phyloP scores from a whole-genome alignment of 176 grass and related monocot genomes.

The Musa troglodytarum region DNA sequence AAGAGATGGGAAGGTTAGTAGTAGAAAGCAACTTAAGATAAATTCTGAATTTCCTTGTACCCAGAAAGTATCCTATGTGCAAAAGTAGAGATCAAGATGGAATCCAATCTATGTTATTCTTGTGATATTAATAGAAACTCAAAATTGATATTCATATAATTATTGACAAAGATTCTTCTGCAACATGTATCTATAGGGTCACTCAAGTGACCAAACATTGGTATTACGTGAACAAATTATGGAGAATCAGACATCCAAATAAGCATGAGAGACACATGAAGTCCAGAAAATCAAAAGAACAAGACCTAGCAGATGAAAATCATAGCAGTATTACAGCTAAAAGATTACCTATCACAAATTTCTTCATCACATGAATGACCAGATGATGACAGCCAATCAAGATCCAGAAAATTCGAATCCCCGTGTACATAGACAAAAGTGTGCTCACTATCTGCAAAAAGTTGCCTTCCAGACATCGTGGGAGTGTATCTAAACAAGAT shows the following conservation, averaged over 20 bases:
- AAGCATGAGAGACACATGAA: not conserved
- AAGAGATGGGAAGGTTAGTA: not conserved
- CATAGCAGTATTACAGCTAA: not conserved
- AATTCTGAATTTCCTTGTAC: not conserved
- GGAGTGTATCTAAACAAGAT: slow-evolving; percentile 10
- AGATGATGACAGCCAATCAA: slow-evolving; percentile 25
- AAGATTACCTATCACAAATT: slow-evolving; percentile 16
- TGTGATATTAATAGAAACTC: too few species aligned
- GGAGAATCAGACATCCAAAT: not conserved
- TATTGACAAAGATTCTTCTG: too few species aligned
- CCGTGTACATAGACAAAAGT: slow-evolving; percentile 21
- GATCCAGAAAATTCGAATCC: slow-evolving; percentile 22
- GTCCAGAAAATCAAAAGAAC: too few species aligned
- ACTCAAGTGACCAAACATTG: too few species aligned
- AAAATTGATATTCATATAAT: too few species aligned
- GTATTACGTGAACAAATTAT: not conserved
- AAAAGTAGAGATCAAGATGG: not conserved
- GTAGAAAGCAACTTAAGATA: not conserved
- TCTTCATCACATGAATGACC: slow-evolving; percentile 24
- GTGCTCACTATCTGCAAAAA: slow-evolving; percentile 12
- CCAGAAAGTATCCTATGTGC: not conserved
- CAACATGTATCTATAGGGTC: too few species aligned
- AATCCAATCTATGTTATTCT: too few species aligned
- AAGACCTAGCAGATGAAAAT: not conserved
- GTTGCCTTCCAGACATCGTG: slow-evolving; percentile 4